Percentiles rank a stretch among this genome's conserved stretches.
phyloP scores from a whole-genome alignment of 768 basidiomycete species.

The Xerocomellus intermedius region DNA sequence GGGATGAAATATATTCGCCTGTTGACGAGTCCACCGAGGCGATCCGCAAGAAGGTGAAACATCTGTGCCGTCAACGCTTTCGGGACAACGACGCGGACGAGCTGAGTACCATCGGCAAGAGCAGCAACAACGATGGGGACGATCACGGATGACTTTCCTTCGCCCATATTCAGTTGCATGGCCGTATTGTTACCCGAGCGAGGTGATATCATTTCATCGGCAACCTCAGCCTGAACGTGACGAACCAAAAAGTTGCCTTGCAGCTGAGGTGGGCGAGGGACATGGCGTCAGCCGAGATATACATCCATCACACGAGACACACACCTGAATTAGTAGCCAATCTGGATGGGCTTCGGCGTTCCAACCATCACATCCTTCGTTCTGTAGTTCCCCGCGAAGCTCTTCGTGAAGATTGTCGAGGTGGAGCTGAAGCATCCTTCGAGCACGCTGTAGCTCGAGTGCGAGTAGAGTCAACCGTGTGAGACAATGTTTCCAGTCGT shows the following conservation, averaged over 20 bases:
- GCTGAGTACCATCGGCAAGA: conserved; percentile 42
- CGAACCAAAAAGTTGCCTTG: conserved; percentile 45
- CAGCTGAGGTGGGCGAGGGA: conserved; percentile 31
- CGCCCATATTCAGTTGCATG: conserved; percentile 58
- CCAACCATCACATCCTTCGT: conserved; percentile 23
- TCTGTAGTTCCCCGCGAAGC: conserved; percentile 28
- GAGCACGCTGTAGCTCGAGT: conserved; percentile 37
- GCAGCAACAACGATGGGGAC: conserved; percentile 42
- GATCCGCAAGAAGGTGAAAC: conserved; percentile 46
- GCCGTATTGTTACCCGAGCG: conserved; percentile 34
- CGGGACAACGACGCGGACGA: conserved; percentile 51
- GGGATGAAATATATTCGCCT: conserved; percentile 50
- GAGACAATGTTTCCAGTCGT: conserved; percentile 33
- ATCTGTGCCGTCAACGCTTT: conserved; percentile 47
- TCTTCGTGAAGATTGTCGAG: conserved; percentile 28
- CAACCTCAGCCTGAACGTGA: conserved; percentile 41
- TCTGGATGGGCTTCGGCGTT: conserved; percentile 28
- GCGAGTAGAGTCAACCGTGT: conserved; percentile 27
- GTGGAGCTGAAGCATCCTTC: conserved; percentile 32
- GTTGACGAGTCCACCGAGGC: conserved; percentile 44
- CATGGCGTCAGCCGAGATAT: not conserved
- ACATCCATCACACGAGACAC: not conserved
- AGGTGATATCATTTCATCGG: conserved; percentile 48
- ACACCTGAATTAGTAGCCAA: conserved; percentile 47
- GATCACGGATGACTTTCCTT: conserved; percentile 51